These are phyloP conservation scores for Tulasnella sp. DNA, from an alignment of 768 basidiomycete genomes.

Conservation along the genomic window DNA sequence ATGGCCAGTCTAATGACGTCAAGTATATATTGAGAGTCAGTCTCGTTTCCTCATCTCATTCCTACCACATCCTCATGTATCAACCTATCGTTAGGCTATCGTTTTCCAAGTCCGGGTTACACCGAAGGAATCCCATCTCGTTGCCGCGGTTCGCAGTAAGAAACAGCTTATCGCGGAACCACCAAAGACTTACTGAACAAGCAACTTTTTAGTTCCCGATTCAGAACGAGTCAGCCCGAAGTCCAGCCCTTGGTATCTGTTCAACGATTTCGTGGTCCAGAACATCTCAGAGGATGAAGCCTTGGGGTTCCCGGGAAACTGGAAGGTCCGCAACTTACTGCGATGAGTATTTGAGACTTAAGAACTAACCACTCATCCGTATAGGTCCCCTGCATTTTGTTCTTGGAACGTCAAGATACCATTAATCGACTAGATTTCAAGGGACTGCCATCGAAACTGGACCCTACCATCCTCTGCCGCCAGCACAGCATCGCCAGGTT, in stretches of 20 bases:
- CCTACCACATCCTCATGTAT: background rate
- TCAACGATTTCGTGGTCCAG: constrained; percentile 92
- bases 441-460: constrained; percentile 59
- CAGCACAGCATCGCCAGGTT: constrained; percentile 24
- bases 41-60: background rate
- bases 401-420: constrained; percentile 73
- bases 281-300: constrained; percentile 85
- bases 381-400: constrained; percentile 85
- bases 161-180: background rate
- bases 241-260: constrained; percentile 77
- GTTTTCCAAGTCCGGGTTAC: constrained; percentile 71
- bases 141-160: constrained; percentile 80
- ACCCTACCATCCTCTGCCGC: constrained; percentile 68
- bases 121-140: constrained; percentile 76
- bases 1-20: constrained; percentile 50
- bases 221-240: constrained; percentile 17
- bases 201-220: background rate
- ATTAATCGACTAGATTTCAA: constrained; percentile 57
- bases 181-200: background rate
- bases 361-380: background rate
- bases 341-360: background rate
- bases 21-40: constrained; percentile 69
- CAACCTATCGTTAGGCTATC: constrained; percentile 55
- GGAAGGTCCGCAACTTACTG: constrained; percentile 65
- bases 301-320: constrained; percentile 76